A percentile compares a stretch with the other conserved stretches of the same genome.
Evolutionary conservation across 768 basidiomycete genomes (phyloP).

Genomic region (Peribolospora baueri): DNA sequence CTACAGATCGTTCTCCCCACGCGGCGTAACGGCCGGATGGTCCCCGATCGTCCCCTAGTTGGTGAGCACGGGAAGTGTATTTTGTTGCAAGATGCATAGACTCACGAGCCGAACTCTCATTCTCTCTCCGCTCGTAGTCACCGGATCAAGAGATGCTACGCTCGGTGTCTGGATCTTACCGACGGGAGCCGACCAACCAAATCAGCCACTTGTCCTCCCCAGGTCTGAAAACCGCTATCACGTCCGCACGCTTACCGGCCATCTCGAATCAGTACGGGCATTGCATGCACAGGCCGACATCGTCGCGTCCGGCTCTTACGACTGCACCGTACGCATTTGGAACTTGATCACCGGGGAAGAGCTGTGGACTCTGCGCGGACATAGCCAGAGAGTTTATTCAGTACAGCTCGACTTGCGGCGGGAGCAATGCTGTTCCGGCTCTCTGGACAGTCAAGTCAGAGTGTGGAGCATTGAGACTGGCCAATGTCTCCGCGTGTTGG

Average conservation of each 20-base stretch:
- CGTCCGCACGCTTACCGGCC: constrained; percentile 52
- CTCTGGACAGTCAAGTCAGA: constrained; percentile 94
- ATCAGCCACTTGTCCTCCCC: constrained; percentile 29
- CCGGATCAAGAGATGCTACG: constrained; percentile 43
- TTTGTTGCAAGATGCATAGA: no score
- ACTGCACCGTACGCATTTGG: constrained; percentile 33
- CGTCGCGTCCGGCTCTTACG: constrained; percentile 74
- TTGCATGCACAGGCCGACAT: constrained; percentile 51
- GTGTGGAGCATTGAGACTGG: constrained; percentile 74
- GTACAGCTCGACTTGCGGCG: constrained; percentile 70
- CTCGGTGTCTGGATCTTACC: constrained; percentile 45
- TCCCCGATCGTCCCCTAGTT: constrained; percentile 30
- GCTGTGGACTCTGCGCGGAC: constrained; percentile 55
- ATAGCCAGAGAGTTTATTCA: constrained; percentile 72
- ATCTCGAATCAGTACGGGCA: constrained; percentile 56
- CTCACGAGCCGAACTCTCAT: no score
- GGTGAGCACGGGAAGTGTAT: no score
- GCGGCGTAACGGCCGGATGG: constrained; percentile 28
- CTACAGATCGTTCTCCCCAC: constrained; percentile 70
- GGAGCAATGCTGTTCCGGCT: constrained; percentile 81
- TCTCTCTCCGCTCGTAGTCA: constrained; percentile 38
- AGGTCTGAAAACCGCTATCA: constrained; percentile 71
- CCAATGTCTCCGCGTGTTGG: constrained; percentile 49
- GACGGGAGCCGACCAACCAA: constrained; percentile 17
- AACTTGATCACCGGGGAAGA: constrained; percentile 28